Conservation (phyloP, 1,284 basidiomycete genomes). For the Trichosporon ovoides region DNA sequence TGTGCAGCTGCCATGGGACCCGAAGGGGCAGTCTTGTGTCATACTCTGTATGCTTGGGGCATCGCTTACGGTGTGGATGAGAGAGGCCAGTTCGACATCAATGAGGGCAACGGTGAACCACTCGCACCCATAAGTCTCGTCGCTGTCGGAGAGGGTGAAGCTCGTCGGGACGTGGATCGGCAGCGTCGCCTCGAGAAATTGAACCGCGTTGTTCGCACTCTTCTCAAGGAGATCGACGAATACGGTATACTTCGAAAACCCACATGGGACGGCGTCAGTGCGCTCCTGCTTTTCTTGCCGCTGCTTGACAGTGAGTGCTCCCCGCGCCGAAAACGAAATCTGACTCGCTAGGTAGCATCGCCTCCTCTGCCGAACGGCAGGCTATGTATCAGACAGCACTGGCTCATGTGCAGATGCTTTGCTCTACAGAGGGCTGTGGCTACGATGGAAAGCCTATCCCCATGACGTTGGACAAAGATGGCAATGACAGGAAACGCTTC, state of each 20-base stretch:
- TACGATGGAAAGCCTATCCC: slow-evolving; percentile 52
- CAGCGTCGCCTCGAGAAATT: slow-evolving; percentile 49
- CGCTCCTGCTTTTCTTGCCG: slow-evolving; percentile 68
- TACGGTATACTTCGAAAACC: slow-evolving; percentile 72
- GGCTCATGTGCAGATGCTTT: slow-evolving; percentile 65
- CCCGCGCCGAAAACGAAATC: slow-evolving; percentile 5
- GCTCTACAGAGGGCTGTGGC: slow-evolving; percentile 55
- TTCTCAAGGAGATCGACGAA: slow-evolving; percentile 70
- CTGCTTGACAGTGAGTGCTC: slow-evolving; percentile 64
- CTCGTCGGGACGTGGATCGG: slow-evolving; percentile 46
- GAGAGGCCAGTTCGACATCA: slow-evolving; percentile 53
- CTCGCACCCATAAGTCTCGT: slow-evolving; percentile 22
- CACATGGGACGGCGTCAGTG: slow-evolving; percentile 75
- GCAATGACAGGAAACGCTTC: slow-evolving; percentile 34
- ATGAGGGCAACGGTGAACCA: slow-evolving; percentile 30
- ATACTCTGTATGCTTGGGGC: slow-evolving; percentile 71
- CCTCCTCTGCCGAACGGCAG: slow-evolving; percentile 55
- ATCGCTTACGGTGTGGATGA: slow-evolving; percentile 78
- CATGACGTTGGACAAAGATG: slow-evolving; percentile 47
- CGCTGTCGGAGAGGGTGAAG: slow-evolving; percentile 28
- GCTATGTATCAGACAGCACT: slow-evolving; percentile 61
- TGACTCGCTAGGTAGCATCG: slow-evolving; percentile 47
- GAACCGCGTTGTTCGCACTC: slow-evolving; percentile 62
- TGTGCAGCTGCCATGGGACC: slow-evolving; percentile 56
- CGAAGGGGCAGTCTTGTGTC: slow-evolving; percentile 51